Evolutionary conservation across 2,329 filamentous ascomycete species (phyloP).

Genomic region (Paramyrothecium sp.): DNA sequence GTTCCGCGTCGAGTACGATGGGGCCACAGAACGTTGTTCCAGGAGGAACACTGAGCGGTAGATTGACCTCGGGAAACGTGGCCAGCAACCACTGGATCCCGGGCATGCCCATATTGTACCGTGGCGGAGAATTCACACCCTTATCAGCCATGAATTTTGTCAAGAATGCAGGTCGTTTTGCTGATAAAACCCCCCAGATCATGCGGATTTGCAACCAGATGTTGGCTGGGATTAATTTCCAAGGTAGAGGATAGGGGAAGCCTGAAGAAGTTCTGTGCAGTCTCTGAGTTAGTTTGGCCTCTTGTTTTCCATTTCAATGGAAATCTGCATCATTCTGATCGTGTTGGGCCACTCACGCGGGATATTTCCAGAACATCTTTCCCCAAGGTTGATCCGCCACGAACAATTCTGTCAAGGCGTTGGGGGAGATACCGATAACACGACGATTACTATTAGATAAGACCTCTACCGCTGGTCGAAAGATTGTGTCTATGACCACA

Average conservation of each 20-base stretch:
- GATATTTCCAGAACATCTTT: not conserved
- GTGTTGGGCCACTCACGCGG: not conserved
- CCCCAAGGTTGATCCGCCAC: not conserved
- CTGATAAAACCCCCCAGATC: conserved; percentile 9
- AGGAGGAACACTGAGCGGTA: conserved; percentile 31
- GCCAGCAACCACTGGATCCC: conserved; percentile 19
- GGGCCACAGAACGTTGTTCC: conserved; percentile 33
- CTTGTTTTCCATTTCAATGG: not conserved
- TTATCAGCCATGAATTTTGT: not conserved
- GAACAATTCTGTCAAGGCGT: not conserved
- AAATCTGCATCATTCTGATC: not conserved
- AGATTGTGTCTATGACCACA: not conserved
- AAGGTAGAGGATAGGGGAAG: conserved; percentile 43
- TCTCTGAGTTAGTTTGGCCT: not conserved
- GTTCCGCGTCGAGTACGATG: conserved; percentile 35
- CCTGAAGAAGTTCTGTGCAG: conserved; percentile 35
- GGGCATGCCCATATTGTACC: too few species aligned
- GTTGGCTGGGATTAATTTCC: conserved; percentile 38
- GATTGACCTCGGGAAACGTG: conserved; percentile 18
- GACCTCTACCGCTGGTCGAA: not conserved
- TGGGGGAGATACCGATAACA: not conserved
- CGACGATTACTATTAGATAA: not conserved
- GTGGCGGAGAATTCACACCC: not conserved
- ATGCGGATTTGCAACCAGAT: conserved; percentile 21
- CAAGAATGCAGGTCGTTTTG: not conserved